These are phyloP conservation scores for Arctostaphylos glauca DNA, from an alignment of 148 eudicot species.

Conservation along the genomic window DNA sequence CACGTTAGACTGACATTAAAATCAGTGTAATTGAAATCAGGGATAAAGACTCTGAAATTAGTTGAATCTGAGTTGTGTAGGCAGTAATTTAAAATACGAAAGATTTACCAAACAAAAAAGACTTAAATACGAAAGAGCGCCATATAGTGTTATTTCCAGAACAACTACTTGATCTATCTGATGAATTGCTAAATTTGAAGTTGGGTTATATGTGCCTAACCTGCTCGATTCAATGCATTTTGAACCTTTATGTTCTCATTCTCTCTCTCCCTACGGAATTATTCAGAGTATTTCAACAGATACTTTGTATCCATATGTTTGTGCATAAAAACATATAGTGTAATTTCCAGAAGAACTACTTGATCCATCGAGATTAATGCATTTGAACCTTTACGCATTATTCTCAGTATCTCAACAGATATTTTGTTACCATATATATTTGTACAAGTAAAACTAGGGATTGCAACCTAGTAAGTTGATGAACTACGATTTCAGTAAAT, in stretches of 20 bases:
- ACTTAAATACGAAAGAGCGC: background rate
- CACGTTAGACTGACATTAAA: background rate
- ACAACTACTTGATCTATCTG: background rate
- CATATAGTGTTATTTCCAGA: background rate
- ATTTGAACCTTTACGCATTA: background rate
- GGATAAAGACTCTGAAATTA: background rate
- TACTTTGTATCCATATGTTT: background rate
- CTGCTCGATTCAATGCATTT: background rate
- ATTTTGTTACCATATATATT: background rate
- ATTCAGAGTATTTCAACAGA: background rate
- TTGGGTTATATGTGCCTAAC: background rate
- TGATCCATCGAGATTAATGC: background rate
- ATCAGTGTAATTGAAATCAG: too few relatives aligned
- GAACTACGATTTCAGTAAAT: background rate
- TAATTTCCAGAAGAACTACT: too few relatives aligned
- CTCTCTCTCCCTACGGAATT: background rate
- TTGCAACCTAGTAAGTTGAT: background rate
- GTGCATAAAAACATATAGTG: background rate
- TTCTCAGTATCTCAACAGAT: background rate
- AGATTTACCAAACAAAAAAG: background rate
- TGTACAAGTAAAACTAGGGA: background rate
- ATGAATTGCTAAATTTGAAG: background rate
- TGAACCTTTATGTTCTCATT: background rate
- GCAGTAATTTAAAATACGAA: background rate
- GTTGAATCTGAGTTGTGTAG: background rate